Conservation (phyloP, 495 filamentous ascomycete species). For the Podospora pseudopauciseta region DNA sequence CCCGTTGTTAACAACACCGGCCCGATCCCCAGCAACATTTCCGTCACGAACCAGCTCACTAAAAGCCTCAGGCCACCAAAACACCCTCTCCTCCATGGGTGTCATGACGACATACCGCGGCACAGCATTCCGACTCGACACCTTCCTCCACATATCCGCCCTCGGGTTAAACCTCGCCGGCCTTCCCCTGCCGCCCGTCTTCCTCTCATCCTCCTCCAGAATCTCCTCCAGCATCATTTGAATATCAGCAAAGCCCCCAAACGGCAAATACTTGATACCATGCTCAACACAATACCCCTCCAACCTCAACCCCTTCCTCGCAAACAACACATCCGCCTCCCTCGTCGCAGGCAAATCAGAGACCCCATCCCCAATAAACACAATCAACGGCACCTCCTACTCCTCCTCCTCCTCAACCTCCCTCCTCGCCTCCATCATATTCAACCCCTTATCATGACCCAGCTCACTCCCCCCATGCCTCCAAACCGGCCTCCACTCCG, state of each 20-base stretch:
- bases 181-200: constrained; percentile 61
- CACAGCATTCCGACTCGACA: constrained; percentile 52
- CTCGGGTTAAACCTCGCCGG: constrained; percentile 66
- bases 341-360: constrained; percentile 70
- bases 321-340: constrained; percentile 74
- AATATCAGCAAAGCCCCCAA: constrained; percentile 67
- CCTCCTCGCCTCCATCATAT: constrained; percentile 45
- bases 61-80: constrained; percentile 63
- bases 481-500: constrained; percentile 67
- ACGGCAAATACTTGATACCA: constrained; percentile 59
- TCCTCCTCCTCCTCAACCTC: constrained; percentile 61
- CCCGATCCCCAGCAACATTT: background rate
- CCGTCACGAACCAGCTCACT: constrained; percentile 35
- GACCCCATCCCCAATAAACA: constrained; percentile 78
- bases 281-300: constrained; percentile 70
- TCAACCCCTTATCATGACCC: constrained; percentile 68
- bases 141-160: constrained; percentile 67
- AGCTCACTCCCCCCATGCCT: constrained; percentile 58
- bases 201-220: constrained; percentile 56
- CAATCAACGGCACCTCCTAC: constrained; percentile 56
- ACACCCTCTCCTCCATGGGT: constrained; percentile 61
- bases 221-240: constrained; percentile 60
- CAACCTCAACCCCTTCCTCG: constrained; percentile 61
- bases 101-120: constrained; percentile 56
- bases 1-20: background rate